Conservation (phyloP, 805 yeast genomes). For the Hanseniaspora pseudoguilliermondii region DNA sequence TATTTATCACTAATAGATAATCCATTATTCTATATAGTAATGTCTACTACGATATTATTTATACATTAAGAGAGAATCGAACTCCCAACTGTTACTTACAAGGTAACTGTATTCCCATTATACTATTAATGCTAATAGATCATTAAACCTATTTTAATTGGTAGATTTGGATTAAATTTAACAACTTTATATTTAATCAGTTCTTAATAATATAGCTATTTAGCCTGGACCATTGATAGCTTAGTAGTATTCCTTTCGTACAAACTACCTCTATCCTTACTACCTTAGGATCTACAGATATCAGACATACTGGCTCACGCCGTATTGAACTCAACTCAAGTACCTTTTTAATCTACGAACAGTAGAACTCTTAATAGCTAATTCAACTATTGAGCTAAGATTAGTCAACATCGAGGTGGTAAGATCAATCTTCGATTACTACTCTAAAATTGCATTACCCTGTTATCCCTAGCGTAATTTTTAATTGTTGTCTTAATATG, state of each 20-base stretch:
- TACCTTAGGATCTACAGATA: not conserved
- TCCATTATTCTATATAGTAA: not conserved
- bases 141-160: not conserved
- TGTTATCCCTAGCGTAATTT: slow-evolving; percentile 5
- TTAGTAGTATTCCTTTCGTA: slow-evolving; percentile 1
- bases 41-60: not conserved
- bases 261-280: not conserved
- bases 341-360: slow-evolving; percentile 5
- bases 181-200: slow-evolving; percentile 2
- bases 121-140: not conserved
- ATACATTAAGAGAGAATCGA: not conserved
- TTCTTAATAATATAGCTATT: not conserved
- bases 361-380: not conserved
- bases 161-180: not conserved
- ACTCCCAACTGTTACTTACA: not conserved
- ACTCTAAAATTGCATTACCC: slow-evolving; percentile 2
- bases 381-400: slow-evolving; percentile 1
- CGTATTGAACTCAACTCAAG: slow-evolving; percentile 7
- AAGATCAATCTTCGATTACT: slow-evolving; percentile 3
- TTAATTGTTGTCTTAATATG: not conserved
- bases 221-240: not conserved
- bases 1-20: not conserved
- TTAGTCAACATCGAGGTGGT: slow-evolving; percentile 6
- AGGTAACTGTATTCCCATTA: not conserved
- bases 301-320: slow-evolving; percentile 5